Evolutionary conservation across 441 rosid genomes (phyloP).

Genomic region (Bruguiera hainesii): DNA sequence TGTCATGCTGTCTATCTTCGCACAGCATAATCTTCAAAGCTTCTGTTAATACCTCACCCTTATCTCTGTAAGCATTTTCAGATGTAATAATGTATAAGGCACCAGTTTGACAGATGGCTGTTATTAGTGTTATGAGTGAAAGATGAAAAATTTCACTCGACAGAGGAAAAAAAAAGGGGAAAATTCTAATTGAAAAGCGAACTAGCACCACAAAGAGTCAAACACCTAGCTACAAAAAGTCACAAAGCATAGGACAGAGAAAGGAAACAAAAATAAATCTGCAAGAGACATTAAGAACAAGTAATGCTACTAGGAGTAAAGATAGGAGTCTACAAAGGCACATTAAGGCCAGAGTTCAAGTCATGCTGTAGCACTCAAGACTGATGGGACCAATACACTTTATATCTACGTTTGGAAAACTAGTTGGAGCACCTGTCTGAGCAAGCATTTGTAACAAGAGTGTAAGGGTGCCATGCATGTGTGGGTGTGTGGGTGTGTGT

Average conservation of each 20-base stretch:
- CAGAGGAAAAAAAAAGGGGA: no score
- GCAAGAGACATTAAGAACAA: no score
- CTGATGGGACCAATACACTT: not conserved
- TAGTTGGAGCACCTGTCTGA: not conserved
- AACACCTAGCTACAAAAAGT: not conserved
- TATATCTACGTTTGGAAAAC: not conserved
- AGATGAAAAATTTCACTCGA: no score
- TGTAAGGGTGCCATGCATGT: not conserved
- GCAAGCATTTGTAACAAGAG: not conserved
- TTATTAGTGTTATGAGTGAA: no score
- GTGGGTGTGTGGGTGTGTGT: not conserved
- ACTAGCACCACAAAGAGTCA: no score
- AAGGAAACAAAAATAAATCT: not conserved
- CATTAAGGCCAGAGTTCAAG: not conserved
- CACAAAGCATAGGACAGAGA: not conserved
- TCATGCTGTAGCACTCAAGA: not conserved
- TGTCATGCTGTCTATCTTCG: constrained; percentile 94
- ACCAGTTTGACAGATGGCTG: no score
- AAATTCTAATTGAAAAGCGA: no score
- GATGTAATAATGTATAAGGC: not conserved
- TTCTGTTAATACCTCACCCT: constrained; percentile 81
- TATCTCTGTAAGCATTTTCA: constrained; percentile 51
- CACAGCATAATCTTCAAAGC: constrained; percentile 91
- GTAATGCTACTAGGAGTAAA: no score
- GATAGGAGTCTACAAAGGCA: no score